Evolutionary conservation across 805 yeast species (phyloP).

Genomic region (Grigorovia humatica): DNA sequence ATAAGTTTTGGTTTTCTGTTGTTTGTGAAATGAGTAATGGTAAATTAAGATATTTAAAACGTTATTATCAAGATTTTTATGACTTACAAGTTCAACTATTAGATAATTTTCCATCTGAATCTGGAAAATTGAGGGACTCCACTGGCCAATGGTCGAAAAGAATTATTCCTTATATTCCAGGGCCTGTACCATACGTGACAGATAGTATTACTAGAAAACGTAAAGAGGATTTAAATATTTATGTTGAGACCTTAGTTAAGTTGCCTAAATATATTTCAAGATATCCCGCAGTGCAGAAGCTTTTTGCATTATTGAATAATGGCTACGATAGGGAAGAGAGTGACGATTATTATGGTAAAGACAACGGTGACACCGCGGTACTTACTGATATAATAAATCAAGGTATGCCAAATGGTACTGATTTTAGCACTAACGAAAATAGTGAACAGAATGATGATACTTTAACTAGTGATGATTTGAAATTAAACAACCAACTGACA

Average conservation of each 20-base stretch:
- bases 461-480: conserved; percentile 25
- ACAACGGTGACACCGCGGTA: conserved; percentile 9
- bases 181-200: conserved; percentile 85
- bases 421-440: conserved; percentile 1
- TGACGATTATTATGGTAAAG: neutral
- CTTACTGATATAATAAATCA: conserved; percentile 1
- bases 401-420: neutral
- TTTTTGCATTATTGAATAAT: conserved; percentile 48
- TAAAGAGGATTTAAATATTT: conserved; percentile 44
- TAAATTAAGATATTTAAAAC: conserved; percentile 57
- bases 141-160: conserved; percentile 59
- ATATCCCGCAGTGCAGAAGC: conserved; percentile 52
- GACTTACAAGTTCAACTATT: conserved; percentile 79
- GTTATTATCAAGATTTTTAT: conserved; percentile 92
- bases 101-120: conserved; percentile 82
- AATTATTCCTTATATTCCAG: conserved; percentile 88
- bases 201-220: conserved; percentile 56
- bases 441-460: conserved; percentile 22
- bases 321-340: conserved; percentile 23
- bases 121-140: conserved; percentile 49
- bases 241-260: conserved; percentile 48
- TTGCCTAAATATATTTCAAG: conserved; percentile 71
- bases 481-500: conserved; percentile 20
- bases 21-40: conserved; percentile 60
- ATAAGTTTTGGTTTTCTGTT: conserved; percentile 81